A percentile compares a stretch with the other conserved stretches of the same genome.
These are phyloP conservation scores for Cnidoscolus chayamansa DNA, from an alignment of 441 rosid genomes.

Conservation along the genomic window DNA sequence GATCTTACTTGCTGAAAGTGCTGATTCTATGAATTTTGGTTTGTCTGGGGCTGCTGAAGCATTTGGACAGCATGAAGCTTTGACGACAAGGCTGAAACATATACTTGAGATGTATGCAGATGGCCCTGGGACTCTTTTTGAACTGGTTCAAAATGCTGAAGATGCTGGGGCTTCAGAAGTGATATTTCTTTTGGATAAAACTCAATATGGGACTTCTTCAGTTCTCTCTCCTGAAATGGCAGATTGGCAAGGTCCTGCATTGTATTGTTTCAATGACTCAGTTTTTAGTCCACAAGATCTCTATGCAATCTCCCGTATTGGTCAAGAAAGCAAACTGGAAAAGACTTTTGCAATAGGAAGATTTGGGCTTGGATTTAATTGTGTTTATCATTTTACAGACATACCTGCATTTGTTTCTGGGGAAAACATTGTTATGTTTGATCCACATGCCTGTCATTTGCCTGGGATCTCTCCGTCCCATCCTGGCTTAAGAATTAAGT, in stretches of 20 bases:
- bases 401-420: constrained; percentile 96
- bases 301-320: constrained; percentile 97
- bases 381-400: constrained; percentile 98
- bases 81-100: constrained; percentile 96
- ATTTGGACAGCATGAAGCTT: constrained; percentile 98
- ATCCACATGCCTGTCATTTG: constrained; percentile 94
- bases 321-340: constrained; percentile 98
- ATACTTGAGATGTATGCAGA: constrained; percentile 99
- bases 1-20: constrained; percentile 95
- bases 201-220: constrained; percentile 97
- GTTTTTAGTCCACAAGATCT: constrained; percentile 96
- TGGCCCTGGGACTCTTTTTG: constrained; percentile 98
- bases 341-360: constrained; percentile 97
- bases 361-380: constrained; percentile 97
- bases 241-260: constrained; percentile 99
- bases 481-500: constrained; percentile 95
- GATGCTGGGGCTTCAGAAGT: constrained; percentile 99
- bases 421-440: constrained; percentile 97
- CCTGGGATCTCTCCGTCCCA: constrained; percentile 98
- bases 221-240: constrained; percentile 99
- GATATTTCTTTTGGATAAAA: constrained; percentile 84
- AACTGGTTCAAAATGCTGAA: constrained; percentile 96
- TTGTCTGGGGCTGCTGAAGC: constrained; percentile 98
- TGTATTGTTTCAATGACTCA: constrained; percentile 94
- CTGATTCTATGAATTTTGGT: constrained; percentile 96